Evolutionary conservation across 2,329 filamentous ascomycete genomes (phyloP).

Genomic region (Penicillium hesseltinei): DNA sequence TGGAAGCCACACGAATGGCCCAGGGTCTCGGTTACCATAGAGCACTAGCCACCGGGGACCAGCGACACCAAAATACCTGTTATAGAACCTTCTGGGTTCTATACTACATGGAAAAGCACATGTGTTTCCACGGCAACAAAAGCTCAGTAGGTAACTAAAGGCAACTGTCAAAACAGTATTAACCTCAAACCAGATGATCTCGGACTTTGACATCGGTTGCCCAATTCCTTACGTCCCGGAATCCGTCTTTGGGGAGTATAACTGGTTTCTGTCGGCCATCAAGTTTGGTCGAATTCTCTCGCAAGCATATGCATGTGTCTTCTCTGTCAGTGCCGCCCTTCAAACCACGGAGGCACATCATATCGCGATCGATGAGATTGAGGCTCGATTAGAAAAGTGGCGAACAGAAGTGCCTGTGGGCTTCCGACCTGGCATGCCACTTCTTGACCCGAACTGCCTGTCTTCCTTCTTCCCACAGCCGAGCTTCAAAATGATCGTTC

Average conservation of each 20-base stretch:
- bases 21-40: slow-evolving; percentile 26
- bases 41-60: not conserved
- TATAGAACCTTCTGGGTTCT: slow-evolving; percentile 42
- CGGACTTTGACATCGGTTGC: not conserved
- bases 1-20: slow-evolving; percentile 39
- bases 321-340: slow-evolving; percentile 36
- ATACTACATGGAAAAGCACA: slow-evolving; percentile 41
- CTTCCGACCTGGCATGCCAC: slow-evolving; percentile 26
- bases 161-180: not conserved
- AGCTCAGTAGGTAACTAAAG: slow-evolving; percentile 30
- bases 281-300: slow-evolving; percentile 35
- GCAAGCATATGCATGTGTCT: slow-evolving; percentile 34
- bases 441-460: not conserved
- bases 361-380: not conserved
- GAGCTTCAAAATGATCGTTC: slow-evolving; percentile 17
- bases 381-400: slow-evolving; percentile 30
- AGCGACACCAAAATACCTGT: slow-evolving; percentile 11
- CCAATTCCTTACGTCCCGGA: slow-evolving; percentile 34
- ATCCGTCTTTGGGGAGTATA: slow-evolving; percentile 31
- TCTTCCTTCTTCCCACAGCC: not conserved
- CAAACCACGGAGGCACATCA: slow-evolving; percentile 8
- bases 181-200: not conserved
- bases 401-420: slow-evolving; percentile 27
- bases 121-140: slow-evolving; percentile 30
- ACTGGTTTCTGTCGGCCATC: slow-evolving; percentile 37